Percentiles rank a stretch among this genome's conserved stretches.
Evolutionary conservation across 768 basidiomycete species (phyloP).

Genomic region (Hemileccinum impolitum): DNA sequence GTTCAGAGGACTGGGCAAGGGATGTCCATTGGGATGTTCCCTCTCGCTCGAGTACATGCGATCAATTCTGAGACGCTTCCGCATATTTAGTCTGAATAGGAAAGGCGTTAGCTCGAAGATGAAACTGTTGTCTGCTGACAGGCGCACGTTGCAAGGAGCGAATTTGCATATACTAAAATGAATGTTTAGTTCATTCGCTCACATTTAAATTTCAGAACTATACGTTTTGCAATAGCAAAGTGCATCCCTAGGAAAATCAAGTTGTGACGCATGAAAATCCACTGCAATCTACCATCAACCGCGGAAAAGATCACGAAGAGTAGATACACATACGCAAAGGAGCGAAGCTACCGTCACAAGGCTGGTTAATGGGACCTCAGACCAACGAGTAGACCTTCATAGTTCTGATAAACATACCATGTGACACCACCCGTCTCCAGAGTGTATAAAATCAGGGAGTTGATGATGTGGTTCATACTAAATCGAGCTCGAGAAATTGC

Average conservation of each 20-base stretch:
- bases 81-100: constrained; percentile 25
- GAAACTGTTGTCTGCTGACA: background rate
- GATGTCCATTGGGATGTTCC: constrained; percentile 14
- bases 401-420: constrained; percentile 25
- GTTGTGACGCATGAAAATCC: constrained; percentile 34
- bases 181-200: background rate
- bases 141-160: constrained; percentile 32
- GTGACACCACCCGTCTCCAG: constrained; percentile 53
- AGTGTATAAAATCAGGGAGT: constrained; percentile 48
- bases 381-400: fast-evolving
- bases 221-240: constrained; percentile 34
- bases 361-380: constrained; percentile 12
- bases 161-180: constrained; percentile 30
- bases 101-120: background rate
- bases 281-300: constrained; percentile 12
- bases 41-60: constrained; percentile 26
- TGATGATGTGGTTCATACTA: constrained; percentile 49
- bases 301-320: background rate
- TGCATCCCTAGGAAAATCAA: constrained; percentile 36
- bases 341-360: constrained; percentile 33
- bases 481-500: background rate
- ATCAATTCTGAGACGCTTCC: constrained; percentile 29
- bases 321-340: constrained; percentile 27
- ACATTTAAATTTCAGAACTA: background rate
- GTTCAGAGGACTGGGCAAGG: constrained; percentile 15